phyloP scores from a whole-genome alignment of 805 yeast genomes.

The Sugiyamaella americana region DNA sequence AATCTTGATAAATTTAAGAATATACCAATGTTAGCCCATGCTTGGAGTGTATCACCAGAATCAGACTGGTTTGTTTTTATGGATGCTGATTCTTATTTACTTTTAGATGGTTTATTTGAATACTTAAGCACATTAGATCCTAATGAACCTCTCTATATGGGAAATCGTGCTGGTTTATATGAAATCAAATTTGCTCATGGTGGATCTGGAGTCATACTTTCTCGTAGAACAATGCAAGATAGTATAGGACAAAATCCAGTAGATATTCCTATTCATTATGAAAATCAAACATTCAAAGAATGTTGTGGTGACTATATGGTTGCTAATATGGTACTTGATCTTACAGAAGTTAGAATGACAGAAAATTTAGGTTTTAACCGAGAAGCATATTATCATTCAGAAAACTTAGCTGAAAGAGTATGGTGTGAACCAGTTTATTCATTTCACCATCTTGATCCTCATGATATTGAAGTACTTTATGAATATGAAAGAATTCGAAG shows the following conservation, averaged over 20 bases:
- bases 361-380: slow-evolving; percentile 30
- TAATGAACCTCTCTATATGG: slow-evolving; percentile 28
- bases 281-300: slow-evolving; percentile 16
- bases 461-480: slow-evolving; percentile 28
- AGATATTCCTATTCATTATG: slow-evolving; percentile 17
- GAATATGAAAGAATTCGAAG: slow-evolving; percentile 24
- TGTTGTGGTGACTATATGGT: slow-evolving; percentile 36
- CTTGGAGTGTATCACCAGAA: slow-evolving; percentile 25
- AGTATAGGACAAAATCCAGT: slow-evolving; percentile 23
- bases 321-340: slow-evolving; percentile 23
- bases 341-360: slow-evolving; percentile 14
- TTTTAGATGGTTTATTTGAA: slow-evolving; percentile 26
- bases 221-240: slow-evolving; percentile 28
- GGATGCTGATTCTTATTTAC: slow-evolving; percentile 32
- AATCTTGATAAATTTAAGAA: slow-evolving; percentile 34
- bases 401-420: slow-evolving; percentile 13
- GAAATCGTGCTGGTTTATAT: slow-evolving; percentile 22
- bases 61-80: slow-evolving; percentile 34
- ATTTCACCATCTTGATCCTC: slow-evolving; percentile 30
- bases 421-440: slow-evolving; percentile 31
- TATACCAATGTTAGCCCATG: slow-evolving; percentile 34
- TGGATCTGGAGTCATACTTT: slow-evolving; percentile 34
- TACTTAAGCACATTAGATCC: slow-evolving; percentile 24
- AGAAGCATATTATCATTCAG: slow-evolving; percentile 22
- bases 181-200: slow-evolving; percentile 34